A percentile compares a stretch with the other conserved stretches of the same genome.
phyloP scores from a whole-genome alignment of 208 protist genomes.

The Dictyostelium gargantuum region DNA sequence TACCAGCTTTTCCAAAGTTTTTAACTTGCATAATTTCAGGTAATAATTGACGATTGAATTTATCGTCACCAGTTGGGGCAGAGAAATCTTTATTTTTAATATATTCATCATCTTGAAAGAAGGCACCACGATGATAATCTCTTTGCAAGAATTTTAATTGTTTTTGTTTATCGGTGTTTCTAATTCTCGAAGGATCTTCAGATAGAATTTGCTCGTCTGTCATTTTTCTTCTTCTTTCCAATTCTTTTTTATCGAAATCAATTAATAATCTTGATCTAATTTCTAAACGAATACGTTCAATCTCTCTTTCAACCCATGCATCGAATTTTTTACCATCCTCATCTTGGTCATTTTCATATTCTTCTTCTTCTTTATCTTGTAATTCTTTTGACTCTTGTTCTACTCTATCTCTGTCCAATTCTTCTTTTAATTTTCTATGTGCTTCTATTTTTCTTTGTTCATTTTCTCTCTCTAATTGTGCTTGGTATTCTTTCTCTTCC shows the following conservation, averaged over 20 bases:
- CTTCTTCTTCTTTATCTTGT: background rate
- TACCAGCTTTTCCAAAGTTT: constrained; percentile 59
- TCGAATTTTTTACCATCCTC: background rate
- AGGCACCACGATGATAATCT: constrained; percentile 68
- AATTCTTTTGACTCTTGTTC: background rate
- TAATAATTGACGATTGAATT: constrained; percentile 1
- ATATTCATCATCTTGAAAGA: constrained; percentile 66
- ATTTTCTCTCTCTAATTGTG: background rate
- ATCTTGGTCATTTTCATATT: background rate
- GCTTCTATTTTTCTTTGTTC: constrained; percentile 42
- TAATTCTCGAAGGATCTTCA: background rate
- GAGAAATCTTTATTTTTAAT: constrained; percentile 59
- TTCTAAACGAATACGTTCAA: constrained; percentile 8
- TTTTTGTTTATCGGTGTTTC: background rate
- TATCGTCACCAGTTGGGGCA: constrained; percentile 39
- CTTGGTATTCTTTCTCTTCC: background rate
- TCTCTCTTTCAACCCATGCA: constrained; percentile 30
- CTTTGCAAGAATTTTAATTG: constrained; percentile 64
- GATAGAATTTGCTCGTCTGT: constrained; percentile 12
- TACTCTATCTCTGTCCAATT: constrained; percentile 6
- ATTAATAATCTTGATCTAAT: background rate
- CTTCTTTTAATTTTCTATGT: constrained; percentile 45
- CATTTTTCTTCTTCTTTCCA: constrained; percentile 16
- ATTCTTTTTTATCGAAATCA: constrained; percentile 15
- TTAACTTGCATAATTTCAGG: constrained; percentile 70